Conservation (phyloP, 2,329 filamentous ascomycete species). For the Ceratocystis alfenasii region DNA sequence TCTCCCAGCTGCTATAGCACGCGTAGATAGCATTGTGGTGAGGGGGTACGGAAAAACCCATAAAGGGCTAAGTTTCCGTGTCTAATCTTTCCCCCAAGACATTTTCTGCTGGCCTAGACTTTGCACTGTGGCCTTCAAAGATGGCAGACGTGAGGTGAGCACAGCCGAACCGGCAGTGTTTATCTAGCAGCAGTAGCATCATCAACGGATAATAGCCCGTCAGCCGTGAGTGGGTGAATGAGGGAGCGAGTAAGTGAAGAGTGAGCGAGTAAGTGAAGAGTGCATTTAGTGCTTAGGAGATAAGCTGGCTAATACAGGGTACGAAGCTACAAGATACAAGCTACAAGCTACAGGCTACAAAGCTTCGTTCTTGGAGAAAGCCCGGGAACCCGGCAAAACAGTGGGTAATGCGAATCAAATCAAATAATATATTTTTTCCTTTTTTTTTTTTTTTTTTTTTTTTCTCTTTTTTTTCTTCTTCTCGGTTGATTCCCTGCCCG, state of each 20-base stretch:
- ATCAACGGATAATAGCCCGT: neutral
- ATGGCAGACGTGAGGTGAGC: neutral
- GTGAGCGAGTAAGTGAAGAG: too few relatives aligned
- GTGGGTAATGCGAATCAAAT: neutral
- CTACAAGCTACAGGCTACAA: too few relatives aligned
- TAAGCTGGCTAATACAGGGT: neutral
- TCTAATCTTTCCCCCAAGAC: slow-evolving; percentile 1
- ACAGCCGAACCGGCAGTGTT: neutral
- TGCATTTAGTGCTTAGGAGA: neutral
- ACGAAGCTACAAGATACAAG: neutral
- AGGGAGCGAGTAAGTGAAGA: too few relatives aligned
- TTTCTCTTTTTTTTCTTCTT: neutral
- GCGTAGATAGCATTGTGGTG: too few relatives aligned
- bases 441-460: neutral
- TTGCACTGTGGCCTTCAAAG: neutral
- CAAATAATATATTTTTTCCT: neutral
- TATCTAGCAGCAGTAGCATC: neutral
- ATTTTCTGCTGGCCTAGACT: neutral
- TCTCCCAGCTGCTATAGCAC: too few relatives aligned
- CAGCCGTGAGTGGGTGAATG: too few relatives aligned
- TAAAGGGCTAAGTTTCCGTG: neutral
- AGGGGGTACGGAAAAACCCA: neutral
- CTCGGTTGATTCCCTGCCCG: too few relatives aligned
- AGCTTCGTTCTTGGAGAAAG: neutral
- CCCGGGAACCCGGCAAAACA: neutral